These are phyloP conservation scores for Escallonia rubra DNA, from an alignment of 129 eudicot species.

Conservation along the genomic window DNA sequence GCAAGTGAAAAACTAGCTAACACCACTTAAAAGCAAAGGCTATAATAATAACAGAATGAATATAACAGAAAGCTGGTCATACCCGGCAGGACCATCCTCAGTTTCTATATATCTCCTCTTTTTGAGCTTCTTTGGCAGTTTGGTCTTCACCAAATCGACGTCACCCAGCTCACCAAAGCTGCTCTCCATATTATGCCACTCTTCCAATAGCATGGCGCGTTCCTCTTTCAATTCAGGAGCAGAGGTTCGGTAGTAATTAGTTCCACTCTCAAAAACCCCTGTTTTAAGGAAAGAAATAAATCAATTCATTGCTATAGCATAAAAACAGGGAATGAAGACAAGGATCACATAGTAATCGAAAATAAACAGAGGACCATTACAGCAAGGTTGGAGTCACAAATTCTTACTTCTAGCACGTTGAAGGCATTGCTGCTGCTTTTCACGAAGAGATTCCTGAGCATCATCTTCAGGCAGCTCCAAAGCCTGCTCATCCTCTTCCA, in stretches of 20 bases:
- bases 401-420: slow-evolving; percentile 63
- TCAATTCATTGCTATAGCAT: background rate
- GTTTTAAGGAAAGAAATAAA: slow-evolving; percentile 6
- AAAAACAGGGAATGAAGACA: background rate
- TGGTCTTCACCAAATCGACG: slow-evolving; percentile 37
- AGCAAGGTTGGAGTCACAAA: background rate
- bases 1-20: no score
- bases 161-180: slow-evolving; percentile 72
- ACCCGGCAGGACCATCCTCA: slow-evolving; percentile 80
- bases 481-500: slow-evolving; percentile 39
- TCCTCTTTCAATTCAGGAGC: slow-evolving; percentile 75
- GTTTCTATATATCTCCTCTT: slow-evolving; percentile 52
- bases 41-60: no score
- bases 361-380: background rate
- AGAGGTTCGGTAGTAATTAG: slow-evolving; percentile 49
- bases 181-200: slow-evolving; percentile 62
- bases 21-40: no score
- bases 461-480: slow-evolving; percentile 46
- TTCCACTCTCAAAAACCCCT: slow-evolving; percentile 71
- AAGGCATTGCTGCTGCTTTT: slow-evolving; percentile 41
- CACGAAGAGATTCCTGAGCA: slow-evolving; percentile 15
- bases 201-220: slow-evolving; percentile 72
- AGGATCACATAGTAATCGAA: background rate
- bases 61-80: slow-evolving; percentile 16
- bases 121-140: slow-evolving; percentile 78